phyloP scores from a whole-genome alignment of 2,329 filamentous ascomycete genomes.

The Monilinia fructicola region DNA sequence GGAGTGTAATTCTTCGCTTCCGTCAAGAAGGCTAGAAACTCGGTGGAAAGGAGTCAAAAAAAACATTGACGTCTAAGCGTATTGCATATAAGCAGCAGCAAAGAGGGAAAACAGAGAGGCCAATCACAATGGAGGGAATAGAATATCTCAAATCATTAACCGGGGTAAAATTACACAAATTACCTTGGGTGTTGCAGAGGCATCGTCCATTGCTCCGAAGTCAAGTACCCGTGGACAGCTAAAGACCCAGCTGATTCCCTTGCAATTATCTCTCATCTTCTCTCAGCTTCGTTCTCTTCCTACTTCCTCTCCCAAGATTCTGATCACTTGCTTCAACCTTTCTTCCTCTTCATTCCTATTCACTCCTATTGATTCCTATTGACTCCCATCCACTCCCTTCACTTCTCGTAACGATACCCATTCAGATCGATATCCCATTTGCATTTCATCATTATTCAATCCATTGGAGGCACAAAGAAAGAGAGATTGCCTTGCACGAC shows the following conservation, averaged over 20 bases:
- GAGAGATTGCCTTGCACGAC: neutral
- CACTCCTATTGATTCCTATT: neutral
- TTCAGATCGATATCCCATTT: neutral
- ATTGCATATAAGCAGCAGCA: neutral
- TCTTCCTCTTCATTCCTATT: neutral
- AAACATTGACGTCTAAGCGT: neutral
- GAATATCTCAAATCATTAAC: neutral
- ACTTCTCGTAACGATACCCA: neutral
- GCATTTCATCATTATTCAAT: constrained; percentile 1
- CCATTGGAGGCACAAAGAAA: constrained; percentile 5
- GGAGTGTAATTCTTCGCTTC: neutral
- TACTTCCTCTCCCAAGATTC: neutral
- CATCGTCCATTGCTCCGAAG: constrained; percentile 9
- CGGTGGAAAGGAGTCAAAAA: constrained; percentile 8
- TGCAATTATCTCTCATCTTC: neutral
- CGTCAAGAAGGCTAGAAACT: constrained; percentile 1
- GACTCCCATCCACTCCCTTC: too few species aligned
- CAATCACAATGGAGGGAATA: neutral
- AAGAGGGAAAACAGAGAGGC: neutral
- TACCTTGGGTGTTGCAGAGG: constrained; percentile 15
- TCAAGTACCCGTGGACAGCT: constrained; percentile 14
- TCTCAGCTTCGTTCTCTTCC: neutral
- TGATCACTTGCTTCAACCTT: neutral
- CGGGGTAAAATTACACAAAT: constrained; percentile 8
- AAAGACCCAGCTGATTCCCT: constrained; percentile 17